Base-by-base conservation (phyloP, 495 filamentous ascomycete species). In the Penicillium chermesinum region DNA sequence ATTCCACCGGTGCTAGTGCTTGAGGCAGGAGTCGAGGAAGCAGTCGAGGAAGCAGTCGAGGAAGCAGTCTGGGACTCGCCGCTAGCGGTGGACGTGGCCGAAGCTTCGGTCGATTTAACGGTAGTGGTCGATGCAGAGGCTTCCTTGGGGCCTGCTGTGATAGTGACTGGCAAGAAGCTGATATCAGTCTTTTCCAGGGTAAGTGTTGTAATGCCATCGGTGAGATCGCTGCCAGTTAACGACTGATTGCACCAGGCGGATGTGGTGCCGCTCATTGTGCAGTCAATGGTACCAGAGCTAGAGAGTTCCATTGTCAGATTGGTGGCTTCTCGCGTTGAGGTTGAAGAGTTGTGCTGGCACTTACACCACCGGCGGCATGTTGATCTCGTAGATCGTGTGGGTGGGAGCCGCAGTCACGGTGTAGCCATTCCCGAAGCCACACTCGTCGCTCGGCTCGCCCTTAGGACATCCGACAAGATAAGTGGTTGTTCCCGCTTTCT, bases 391-490 rank as follows among this genome's bases (percentile, higher is more conserved):
- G 15, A 52, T 44, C 3, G 59, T 45, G 0, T 60, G 64, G 6
- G 41, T 57, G 1, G 63, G 52, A 1, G 61, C 71, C 4, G 63
- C 53, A 37, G 64, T 57, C 3, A 71, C 15, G 12, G 52, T 62
- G 15, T 71, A 8, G 19, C 66, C 67, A 0, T 54, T 55, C 0
- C 56, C 64, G 50, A 67, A 57, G 10, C 66, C 69, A 41, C 71
- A 74, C 7, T 65, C 58, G 7, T 25, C 17, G 40, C 53, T 6
- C 21, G 59, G 50, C 0, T 62, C 63, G n/a, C 63, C 65, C 2
- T 61, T 36, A 0, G 69, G 64, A 52, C 74, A 78, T 16, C 53
- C 55, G 49, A 76, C 48, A 41, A 50, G 57, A 46, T 70, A 75
- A 1, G 67, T 69, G 0, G 72, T 73, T 66, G 21, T 64, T 55